A percentile compares a stretch with the other conserved stretches of the same genome.
These are phyloP conservation scores for Rhizopus sp. DNA, from an alignment of 371 early-diverging fungal species.

Conservation along the genomic window DNA sequence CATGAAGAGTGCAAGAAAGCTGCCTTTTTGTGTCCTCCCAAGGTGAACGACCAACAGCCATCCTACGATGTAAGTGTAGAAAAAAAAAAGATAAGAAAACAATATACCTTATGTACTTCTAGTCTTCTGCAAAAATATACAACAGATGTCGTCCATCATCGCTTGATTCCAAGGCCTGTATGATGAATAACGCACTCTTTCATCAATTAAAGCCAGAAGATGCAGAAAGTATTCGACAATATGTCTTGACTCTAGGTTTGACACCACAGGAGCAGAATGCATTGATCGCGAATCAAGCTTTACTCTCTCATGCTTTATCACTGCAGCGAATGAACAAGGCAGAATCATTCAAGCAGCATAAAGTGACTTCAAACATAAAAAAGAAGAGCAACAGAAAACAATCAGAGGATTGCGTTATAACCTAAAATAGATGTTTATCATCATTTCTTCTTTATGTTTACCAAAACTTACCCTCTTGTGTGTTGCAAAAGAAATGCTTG, in stretches of 20 bases:
- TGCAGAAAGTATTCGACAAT: conserved; percentile 40
- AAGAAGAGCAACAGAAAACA: conserved; percentile 17
- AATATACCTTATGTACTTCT: not conserved
- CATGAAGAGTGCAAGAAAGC: conserved; percentile 36
- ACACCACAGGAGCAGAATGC: conserved; percentile 45
- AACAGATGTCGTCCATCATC: conserved; percentile 9
- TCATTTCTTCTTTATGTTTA: not conserved
- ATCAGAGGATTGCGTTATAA: conserved; percentile 29
- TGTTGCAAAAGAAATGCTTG: not conserved
- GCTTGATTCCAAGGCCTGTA: not conserved
- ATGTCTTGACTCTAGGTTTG: conserved; percentile 37
- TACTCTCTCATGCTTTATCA: conserved; percentile 40
- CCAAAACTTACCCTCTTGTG: not conserved
- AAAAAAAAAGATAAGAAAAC: not conserved
- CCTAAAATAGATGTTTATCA: conserved; percentile 4
- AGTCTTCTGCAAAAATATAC: conserved; percentile 33
- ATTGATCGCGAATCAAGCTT: conserved; percentile 37
- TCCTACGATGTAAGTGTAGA: conserved; percentile 40
- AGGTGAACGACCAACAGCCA: conserved; percentile 33
- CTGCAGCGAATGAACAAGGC: conserved; percentile 24
- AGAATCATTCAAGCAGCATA: conserved; percentile 17
- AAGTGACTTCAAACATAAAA: conserved; percentile 16
- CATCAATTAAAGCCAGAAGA: conserved; percentile 24
- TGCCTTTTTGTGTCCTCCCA: conserved; percentile 29
- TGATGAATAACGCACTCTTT: not conserved